Evolutionary conservation across 2,329 filamentous ascomycete genomes (phyloP), one percentile per base, ranked within the genome.

Genomic region (Alternaria incomplexa): DNA sequence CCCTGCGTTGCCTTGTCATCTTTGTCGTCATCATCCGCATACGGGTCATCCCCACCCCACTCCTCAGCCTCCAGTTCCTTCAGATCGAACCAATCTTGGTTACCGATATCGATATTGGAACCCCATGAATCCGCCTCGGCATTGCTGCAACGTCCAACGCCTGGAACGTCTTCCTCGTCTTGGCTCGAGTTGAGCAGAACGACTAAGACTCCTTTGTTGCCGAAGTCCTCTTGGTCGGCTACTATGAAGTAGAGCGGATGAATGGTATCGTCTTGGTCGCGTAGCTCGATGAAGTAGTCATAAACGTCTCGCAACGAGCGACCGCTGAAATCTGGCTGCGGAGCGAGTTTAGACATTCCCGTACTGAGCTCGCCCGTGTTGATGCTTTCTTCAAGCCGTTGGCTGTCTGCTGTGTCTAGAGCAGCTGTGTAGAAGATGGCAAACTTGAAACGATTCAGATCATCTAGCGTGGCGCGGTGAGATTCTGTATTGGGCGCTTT

Each of bases 1-100:
- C 30, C 23, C 30, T 54, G 30, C 30, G 13, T 30, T 54, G 30
- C 3, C 13, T 40, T 30, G 48, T 51, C 30, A 30, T 51, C n/a
- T 11, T 30, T 25, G 47, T 50, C 26, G 30, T 32, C 26, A 51
- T 51, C 47, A 32, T 22, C 26, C 7, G 11, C 26, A 28, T 51
- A 51, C 17, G 47, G 47, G 17, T 51, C 47, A 51, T 51, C 47
- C 7, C 47, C 47, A 22, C 26, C 26, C 47, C 47, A 51, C 10
- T 51, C 47, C 20, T 28, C 45, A 36, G 43, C 43, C 36, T 57
- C 55, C 30, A 15, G 9, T 23, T 50, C 45, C 17, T 57, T 57
- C 28, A 57, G 25, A n/a, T 57, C 55, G 26, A 57, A 45, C 55
- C 55, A 57, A 32, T 57, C 55, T 50, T 50, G 26, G 26, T 57